Base-by-base conservation (phyloP, 1,139 yeast species). In the Wickerhamomyces sp. region DNA sequence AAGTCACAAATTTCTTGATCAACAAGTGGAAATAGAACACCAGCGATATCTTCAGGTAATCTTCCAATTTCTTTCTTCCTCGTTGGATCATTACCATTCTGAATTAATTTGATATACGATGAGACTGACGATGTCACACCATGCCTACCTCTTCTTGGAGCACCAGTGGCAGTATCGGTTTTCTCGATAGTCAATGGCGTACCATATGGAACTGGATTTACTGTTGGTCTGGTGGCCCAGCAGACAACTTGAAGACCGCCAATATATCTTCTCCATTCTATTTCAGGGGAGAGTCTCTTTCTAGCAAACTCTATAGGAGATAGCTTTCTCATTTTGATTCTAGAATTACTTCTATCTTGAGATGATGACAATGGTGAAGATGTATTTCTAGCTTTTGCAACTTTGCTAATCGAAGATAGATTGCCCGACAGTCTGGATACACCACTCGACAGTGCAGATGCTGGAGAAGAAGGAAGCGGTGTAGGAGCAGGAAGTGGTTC, bases 151-250 rank as follows among this genome's bases (percentile, higher is more conserved):
- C 52, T 54, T 50, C 50, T 56, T 0, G 77, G 46, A 10, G 50
- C 34, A 7, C 54, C 41, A 1, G 71, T 23, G 51, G 63, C 37
- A 61, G 55, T 40, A 67, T 58, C 44, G 54, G 67, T 48, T 40
- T 53, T 58, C 5, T 52, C 50, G 11, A 84, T 59, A 7, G 66
- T 61, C 39, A 83, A 60, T 27, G 58, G 63, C 35, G 84, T 78
- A 15, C 78, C 76, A 59, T 75, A 78, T 43, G 71, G 60, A 7
- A 83, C 65, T 0, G 82, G 75, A 39, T 68, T 69, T 37, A 72
- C 56, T 0, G 87, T 84, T 0, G 94, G 88, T 42, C 96, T 68
- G 0, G 95, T 88, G 10, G 95, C 90, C 87, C 91, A 84, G 2
- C 89, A 91, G 44, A 79, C 82, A 0, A 85, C 79, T 50, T 81